Base-by-base conservation (phyloP, 1,284 basidiomycete genomes). In the Paramarasmius palmivorus region DNA sequence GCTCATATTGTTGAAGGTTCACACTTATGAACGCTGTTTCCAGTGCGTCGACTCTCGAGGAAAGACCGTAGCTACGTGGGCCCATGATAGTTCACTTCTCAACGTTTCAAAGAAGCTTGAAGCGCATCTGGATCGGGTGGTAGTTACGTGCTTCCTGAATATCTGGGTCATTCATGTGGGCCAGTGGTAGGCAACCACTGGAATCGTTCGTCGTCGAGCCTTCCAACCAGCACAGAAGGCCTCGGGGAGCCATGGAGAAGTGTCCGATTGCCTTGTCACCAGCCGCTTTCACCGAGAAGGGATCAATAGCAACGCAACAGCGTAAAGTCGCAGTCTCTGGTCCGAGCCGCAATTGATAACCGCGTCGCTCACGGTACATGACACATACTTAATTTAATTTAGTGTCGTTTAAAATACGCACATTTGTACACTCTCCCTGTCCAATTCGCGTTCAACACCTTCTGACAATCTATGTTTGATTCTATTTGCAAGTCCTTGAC, bases 131-230 rank as follows among this genome's bases (percentile, higher is more conserved):
- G 82, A 84, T 64, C 75, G 78, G 34, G 57, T 84, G 29, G 75
- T 83, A 22, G 75, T 84, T 47, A 83, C 81, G 20, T 81, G 78
- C 57, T 71, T 82, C 60, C 64, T 83, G 59, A 78, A 84, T 62
- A 58, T 77, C 22, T 83, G 82, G 80, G 73, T 80, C 62, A 73
- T 69, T 62, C 68, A 65, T 39, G 59, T 72, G 35, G 71, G 71
- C 3, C 64, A 68, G 39, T 80, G 78, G 76, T 78, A 63, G 32
- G 5, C n/a, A 67, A 68, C 51, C 19, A 14, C 9, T 32, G 36
- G 8, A 39, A 34, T 12, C 25, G 12, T 52, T 26, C 5, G 32
- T 25, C 51, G 57, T 45, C 29, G 49, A 49, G 23, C 15, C 9
- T 49, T 35, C n/a, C n/a, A n/a, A n/a, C n/a, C n/a, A n/a, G 25